Percentiles rank a stretch among this genome's conserved stretches.
phyloP scores from a whole-genome alignment of 2,329 filamentous ascomycete genomes.

The Grosmannia clavigera region DNA sequence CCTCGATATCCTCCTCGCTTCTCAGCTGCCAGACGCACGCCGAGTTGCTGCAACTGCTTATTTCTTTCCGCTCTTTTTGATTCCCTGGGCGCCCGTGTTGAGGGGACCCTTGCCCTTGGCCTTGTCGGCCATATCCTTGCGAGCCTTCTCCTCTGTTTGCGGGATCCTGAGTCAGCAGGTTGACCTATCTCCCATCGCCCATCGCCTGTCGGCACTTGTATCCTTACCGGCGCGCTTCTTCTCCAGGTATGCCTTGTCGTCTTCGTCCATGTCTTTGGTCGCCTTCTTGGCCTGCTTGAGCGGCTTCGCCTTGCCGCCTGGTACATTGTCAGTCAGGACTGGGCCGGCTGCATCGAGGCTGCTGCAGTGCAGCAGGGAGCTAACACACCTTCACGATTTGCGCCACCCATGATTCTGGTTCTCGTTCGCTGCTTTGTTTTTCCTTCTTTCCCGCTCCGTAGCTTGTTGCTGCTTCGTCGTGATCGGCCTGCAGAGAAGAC shows the following conservation, averaged over 20 bases:
- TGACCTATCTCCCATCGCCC: no score
- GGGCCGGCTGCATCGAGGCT: background rate
- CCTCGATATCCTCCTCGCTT: background rate
- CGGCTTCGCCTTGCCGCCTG: conserved; percentile 74
- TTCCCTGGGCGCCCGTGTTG: conserved; percentile 72
- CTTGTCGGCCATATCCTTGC: conserved; percentile 72
- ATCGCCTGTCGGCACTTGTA: no score
- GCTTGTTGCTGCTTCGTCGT: background rate
- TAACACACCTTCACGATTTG: conserved; percentile 51
- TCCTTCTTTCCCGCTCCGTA: background rate
- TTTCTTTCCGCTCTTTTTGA: conserved; percentile 99
- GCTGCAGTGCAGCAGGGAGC: background rate
- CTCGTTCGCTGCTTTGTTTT: background rate
- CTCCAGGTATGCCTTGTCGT: conserved; percentile 69
- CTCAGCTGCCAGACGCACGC: background rate
- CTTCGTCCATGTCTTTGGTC: conserved; percentile 72
- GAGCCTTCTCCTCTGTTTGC: conserved; percentile 61
- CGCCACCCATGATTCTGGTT: conserved; percentile 46
- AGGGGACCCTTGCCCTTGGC: conserved; percentile 80
- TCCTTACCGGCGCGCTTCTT: conserved; percentile 69
- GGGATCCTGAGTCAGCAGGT: background rate
- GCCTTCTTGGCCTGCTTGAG: conserved; percentile 84
- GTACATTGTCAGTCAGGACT: conserved; percentile 8
- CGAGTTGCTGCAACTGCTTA: background rate
- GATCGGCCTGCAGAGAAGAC: background rate